Percentiles rank a stretch among this genome's conserved stretches.
These are phyloP conservation scores for Apostasia ramifera DNA, from an alignment of 106 monocot genomes.

Conservation along the genomic window DNA sequence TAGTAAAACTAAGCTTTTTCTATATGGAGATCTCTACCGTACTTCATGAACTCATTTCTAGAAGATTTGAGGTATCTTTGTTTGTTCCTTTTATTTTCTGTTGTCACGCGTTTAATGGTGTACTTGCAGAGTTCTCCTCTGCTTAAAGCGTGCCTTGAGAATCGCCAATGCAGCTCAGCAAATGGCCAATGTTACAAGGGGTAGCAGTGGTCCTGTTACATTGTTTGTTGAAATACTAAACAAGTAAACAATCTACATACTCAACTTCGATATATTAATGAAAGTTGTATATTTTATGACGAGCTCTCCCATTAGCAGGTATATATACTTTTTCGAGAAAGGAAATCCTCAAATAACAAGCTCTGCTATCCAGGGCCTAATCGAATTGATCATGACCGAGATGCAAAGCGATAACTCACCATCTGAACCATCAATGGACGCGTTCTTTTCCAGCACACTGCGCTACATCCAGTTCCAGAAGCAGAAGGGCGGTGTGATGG, in stretches of 20 bases:
- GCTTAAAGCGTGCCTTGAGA: slow-evolving; percentile 86
- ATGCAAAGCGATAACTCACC: slow-evolving; percentile 66
- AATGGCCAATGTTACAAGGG: slow-evolving; percentile 75
- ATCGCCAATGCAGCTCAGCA: slow-evolving; percentile 98
- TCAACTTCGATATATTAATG: neutral
- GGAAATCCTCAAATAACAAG: slow-evolving; percentile 85
- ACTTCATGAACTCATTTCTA: neutral
- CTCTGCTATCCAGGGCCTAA: slow-evolving; percentile 63
- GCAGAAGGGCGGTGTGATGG: slow-evolving; percentile 83
- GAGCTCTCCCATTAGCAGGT: slow-evolving; percentile 32
- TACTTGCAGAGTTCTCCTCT: slow-evolving; percentile 77
- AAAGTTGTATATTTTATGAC: neutral
- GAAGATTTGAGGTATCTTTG: neutral
- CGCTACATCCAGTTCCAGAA: slow-evolving; percentile 92
- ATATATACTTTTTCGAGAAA: slow-evolving; percentile 95
- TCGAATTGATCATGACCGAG: slow-evolving; percentile 82
- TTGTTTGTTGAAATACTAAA: slow-evolving; percentile 93
- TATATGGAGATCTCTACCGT: too few species aligned
- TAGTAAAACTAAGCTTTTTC: too few species aligned
- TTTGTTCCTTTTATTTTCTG: neutral
- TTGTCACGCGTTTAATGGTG: neutral
- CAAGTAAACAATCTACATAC: slow-evolving; percentile 41
- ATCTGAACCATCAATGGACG: slow-evolving; percentile 48
- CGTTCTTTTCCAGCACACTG: slow-evolving; percentile 84
- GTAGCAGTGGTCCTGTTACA: slow-evolving; percentile 56